These are phyloP conservation scores for Cicer pinnatifidum DNA, from an alignment of 306 rosid species.

Conservation along the genomic window DNA sequence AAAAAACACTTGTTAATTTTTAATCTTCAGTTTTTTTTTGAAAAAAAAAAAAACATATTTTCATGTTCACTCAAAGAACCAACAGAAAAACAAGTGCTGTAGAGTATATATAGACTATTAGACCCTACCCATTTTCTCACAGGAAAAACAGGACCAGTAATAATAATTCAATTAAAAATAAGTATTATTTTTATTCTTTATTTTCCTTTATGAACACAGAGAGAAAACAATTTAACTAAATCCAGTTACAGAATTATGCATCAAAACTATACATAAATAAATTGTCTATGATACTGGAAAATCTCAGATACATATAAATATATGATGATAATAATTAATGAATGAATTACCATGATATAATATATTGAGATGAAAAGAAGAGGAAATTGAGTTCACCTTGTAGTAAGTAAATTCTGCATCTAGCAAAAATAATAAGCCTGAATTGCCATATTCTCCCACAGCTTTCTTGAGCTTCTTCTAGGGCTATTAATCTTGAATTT, in stretches of 20 bases:
- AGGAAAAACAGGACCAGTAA: slow-evolving; percentile 41
- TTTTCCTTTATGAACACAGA: slow-evolving; percentile 28
- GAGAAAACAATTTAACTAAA: slow-evolving; percentile 34
- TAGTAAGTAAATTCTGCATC: slow-evolving; percentile 19
- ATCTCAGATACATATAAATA: neutral
- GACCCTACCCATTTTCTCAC: slow-evolving; percentile 24
- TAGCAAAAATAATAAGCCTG: slow-evolving; percentile 43
- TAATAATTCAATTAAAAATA: slow-evolving; percentile 33
- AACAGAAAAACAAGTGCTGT: slow-evolving; percentile 1
- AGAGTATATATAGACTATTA: slow-evolving; percentile 5
- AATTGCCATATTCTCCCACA: slow-evolving; percentile 91
- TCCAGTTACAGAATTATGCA: slow-evolving; percentile 33
- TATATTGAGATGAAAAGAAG: neutral
- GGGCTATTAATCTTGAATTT: slow-evolving; percentile 27
- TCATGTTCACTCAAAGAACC: slow-evolving; percentile 39
- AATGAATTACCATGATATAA: no score
- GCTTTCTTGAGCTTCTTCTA: slow-evolving; percentile 88
- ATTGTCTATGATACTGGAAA: neutral
- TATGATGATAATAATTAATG: neutral
- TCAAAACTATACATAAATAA: neutral
- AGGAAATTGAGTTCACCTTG: slow-evolving; percentile 16
- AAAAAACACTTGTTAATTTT: neutral
- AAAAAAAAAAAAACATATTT: slow-evolving; percentile 35
- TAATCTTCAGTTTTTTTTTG: neutral
- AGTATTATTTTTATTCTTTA: neutral